A percentile compares a stretch with the other conserved stretches of the same genome.
Evolutionary conservation across 345 rosid genomes (phyloP).

Genomic region (Arabidopsis arenosa): DNA sequence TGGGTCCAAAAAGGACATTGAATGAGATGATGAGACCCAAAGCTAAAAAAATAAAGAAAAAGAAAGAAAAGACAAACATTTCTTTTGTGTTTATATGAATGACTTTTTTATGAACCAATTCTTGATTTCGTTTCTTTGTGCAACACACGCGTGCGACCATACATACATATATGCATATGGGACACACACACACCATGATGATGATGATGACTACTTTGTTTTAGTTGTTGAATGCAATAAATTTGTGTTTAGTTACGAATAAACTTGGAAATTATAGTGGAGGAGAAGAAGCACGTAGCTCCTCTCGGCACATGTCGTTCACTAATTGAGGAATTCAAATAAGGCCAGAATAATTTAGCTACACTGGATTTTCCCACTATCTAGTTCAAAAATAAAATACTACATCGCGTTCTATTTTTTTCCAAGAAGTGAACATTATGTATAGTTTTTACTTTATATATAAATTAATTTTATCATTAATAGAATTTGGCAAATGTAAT

Average conservation of each 20-base stretch:
- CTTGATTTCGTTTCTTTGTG: slow-evolving; percentile 32
- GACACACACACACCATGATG: slow-evolving; percentile 10
- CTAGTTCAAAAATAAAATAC: not conserved
- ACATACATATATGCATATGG: slow-evolving; percentile 18
- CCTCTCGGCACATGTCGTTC: slow-evolving; percentile 7
- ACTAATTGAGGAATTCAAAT: not conserved
- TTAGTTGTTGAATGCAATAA: slow-evolving; percentile 39
- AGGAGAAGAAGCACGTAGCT: slow-evolving; percentile 12
- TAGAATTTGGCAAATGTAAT: no score
- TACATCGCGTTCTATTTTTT: not conserved
- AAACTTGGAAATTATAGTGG: slow-evolving; percentile 26
- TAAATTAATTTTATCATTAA: no score
- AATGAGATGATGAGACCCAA: slow-evolving; percentile 40
- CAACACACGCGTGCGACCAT: slow-evolving; percentile 42
- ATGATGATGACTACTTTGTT: slow-evolving; percentile 27
- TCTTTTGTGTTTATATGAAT: slow-evolving; percentile 28
- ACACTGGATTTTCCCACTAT: not conserved
- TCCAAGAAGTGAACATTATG: not conserved
- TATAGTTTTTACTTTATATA: not conserved
- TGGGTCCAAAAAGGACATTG: slow-evolving; percentile 46
- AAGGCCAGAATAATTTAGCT: not conserved
- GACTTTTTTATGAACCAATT: slow-evolving; percentile 14
- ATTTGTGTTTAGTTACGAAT: slow-evolving; percentile 7
- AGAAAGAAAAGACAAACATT: slow-evolving; percentile 25
- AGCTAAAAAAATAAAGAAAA: slow-evolving; percentile 13